These are phyloP conservation scores for Vinca minor DNA, from an alignment of 257 asterid species.

Conservation along the genomic window DNA sequence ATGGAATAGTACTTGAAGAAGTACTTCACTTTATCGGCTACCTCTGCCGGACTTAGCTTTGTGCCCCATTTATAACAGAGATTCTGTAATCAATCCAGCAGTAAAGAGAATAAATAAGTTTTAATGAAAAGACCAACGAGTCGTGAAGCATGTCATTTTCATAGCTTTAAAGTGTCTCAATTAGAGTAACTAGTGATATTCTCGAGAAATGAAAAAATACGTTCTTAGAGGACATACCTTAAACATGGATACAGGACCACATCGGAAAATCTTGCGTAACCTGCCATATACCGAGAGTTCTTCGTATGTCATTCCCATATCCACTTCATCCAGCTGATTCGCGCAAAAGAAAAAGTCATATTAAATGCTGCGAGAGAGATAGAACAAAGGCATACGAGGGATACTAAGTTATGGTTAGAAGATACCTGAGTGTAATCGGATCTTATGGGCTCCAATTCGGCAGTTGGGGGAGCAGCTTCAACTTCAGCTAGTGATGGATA, in stretches of 20 bases:
- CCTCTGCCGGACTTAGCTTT: slow-evolving; percentile 61
- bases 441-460: slow-evolving; percentile 84
- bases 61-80: slow-evolving; percentile 90
- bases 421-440: slow-evolving; percentile 77
- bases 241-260: slow-evolving; percentile 96
- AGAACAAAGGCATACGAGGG: background rate
- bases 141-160: background rate
- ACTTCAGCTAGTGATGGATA: slow-evolving; percentile 76
- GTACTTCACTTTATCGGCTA: slow-evolving; percentile 77
- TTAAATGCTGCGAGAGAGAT: too few relatives aligned
- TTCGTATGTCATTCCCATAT: slow-evolving; percentile 93
- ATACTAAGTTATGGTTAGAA: background rate
- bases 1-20: slow-evolving; percentile 88
- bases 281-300: slow-evolving; percentile 90
- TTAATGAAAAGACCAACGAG: background rate
- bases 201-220: background rate
- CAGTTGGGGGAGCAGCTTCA: slow-evolving; percentile 95
- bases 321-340: slow-evolving; percentile 89
- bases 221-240: slow-evolving; percentile 44
- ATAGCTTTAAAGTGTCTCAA: background rate
- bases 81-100: slow-evolving; percentile 40
- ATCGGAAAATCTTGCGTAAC: slow-evolving; percentile 84
- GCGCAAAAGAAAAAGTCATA: slow-evolving; percentile 8
- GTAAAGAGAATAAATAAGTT: slow-evolving; percentile 7
- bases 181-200: too few relatives aligned